Base-by-base conservation (phyloP, 768 basidiomycete genomes). In the Tylopilus sp. region DNA sequence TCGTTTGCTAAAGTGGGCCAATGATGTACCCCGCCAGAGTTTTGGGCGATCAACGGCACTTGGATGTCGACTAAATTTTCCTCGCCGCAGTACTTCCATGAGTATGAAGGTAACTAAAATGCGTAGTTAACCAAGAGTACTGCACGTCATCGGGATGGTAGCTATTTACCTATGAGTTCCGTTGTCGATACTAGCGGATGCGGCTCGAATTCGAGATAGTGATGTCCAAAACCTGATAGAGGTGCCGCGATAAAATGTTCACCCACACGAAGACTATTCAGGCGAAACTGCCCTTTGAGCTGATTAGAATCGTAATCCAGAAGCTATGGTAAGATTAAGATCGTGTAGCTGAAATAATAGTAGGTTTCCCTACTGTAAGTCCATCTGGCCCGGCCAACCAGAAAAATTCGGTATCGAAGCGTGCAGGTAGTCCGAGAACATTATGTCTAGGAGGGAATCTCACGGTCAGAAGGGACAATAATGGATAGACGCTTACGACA, bases 71-170 rank as follows among this genome's bases (percentile, higher is more conserved):
- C 61, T 68, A 61, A 85, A 85, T 30, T 81, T 78, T 37, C 81
- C 78, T 43, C 82, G 77, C 26, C 83, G 81, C 16, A 85, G 64
- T 29, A 84, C 79, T 63, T 85, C 83, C 75, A 85, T 79, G 68
- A 85, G 77, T 31, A 85, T 71, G 64, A 84, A 84, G 14, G 81
- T 82, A 9, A 84, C 83, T 83, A 52, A 28, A 21, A 14, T 13
- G 31, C 13, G 6, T 5, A 21, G 54, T 73, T 36, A 65, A 48
- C 53, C 42, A 38, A 43, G 25, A 31, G 19, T 19, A 12, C 25
- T 28, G 45, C 29, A 22, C 47, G 54, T 26, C 28, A 30, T 42
- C 40, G 10, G 30, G 41, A 37, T 17, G 30, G 0, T 26, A 38
- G 10, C 0, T 19, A 48, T 38, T 48, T 53, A 81, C 81, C 68